Conservation (phyloP, 352 stramenopile genomes). For the Phytopythium cucurbitacearum region DNA sequence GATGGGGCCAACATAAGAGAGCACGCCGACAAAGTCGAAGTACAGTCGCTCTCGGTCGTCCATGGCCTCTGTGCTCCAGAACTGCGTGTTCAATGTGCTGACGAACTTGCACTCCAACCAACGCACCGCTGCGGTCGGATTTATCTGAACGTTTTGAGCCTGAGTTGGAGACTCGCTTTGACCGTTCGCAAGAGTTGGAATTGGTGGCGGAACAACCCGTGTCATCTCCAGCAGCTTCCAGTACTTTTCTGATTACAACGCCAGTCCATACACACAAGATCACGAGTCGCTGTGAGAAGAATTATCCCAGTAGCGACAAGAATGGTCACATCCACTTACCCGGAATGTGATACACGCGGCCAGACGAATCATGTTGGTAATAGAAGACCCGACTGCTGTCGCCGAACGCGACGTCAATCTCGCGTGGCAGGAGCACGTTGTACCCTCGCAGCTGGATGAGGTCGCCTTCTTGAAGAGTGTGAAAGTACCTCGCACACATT, state of each 20-base stretch:
- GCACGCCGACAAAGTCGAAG: constrained; percentile 66
- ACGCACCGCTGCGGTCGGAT: constrained; percentile 5
- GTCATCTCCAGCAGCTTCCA: constrained; percentile 45
- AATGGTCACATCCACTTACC: constrained; percentile 14
- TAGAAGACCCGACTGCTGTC: constrained; percentile 17
- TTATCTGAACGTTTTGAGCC: background rate
- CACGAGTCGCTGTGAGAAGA: too few relatives aligned
- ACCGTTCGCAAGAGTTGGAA: constrained; percentile 5
- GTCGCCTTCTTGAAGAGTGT: constrained; percentile 52
- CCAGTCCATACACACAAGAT: background rate
- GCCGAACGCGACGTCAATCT: constrained; percentile 8
- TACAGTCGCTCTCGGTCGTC: constrained; percentile 18
- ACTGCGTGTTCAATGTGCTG: constrained; percentile 24
- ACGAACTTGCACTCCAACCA: constrained; percentile 50
- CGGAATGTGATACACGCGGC: constrained; percentile 27
- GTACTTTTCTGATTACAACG: constrained; percentile 32
- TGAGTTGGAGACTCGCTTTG: background rate
- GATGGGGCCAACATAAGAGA: constrained; percentile 46
- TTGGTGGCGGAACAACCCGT: constrained; percentile 16
- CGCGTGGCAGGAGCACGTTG: constrained; percentile 9
- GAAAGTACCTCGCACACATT: constrained; percentile 56
- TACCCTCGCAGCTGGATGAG: constrained; percentile 53
- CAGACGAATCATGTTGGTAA: constrained; percentile 28
- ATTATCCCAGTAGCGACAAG: background rate
- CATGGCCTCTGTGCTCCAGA: constrained; percentile 13